phyloP scores from a whole-genome alignment of 345 rosid species.

The Ricinus communis region DNA sequence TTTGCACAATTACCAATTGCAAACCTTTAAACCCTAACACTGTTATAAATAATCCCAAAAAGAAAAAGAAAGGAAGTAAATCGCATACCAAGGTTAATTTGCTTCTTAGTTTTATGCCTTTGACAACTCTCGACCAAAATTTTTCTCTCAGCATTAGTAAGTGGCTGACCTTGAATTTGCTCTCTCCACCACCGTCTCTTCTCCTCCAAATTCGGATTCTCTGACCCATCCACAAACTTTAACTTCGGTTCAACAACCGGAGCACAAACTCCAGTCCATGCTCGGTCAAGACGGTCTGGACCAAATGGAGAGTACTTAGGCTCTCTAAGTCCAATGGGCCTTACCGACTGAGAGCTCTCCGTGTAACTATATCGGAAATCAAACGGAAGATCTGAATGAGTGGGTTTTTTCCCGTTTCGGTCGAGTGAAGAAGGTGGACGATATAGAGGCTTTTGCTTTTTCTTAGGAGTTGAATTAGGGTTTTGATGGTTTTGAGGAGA shows the following conservation, averaged over 20 bases:
- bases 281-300: constrained; percentile 68
- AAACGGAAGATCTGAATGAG: constrained; percentile 61
- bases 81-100: constrained; percentile 62
- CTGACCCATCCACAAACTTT: constrained; percentile 56
- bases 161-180: constrained; percentile 62
- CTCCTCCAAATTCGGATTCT: constrained; percentile 72
- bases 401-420: constrained; percentile 39
- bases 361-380: constrained; percentile 92
- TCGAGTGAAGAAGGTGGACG: constrained; percentile 90
- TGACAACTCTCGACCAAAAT: constrained; percentile 67
- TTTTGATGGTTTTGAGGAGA: constrained; percentile 37
- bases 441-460: constrained; percentile 62
- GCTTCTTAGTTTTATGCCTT: constrained; percentile 63
- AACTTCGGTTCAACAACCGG: constrained; percentile 69
- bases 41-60: neutral
- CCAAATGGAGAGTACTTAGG: constrained; percentile 97
- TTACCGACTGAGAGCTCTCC: constrained; percentile 59
- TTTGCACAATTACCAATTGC: no score
- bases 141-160: constrained; percentile 76
- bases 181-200: constrained; percentile 59
- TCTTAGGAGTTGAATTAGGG: constrained; percentile 23
- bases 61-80: neutral
- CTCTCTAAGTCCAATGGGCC: constrained; percentile 88
- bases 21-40: neutral
- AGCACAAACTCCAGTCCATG: constrained; percentile 91